Base-by-base conservation (phyloP, 2,329 filamentous ascomycete genomes). In the Alternaria incomplexa region DNA sequence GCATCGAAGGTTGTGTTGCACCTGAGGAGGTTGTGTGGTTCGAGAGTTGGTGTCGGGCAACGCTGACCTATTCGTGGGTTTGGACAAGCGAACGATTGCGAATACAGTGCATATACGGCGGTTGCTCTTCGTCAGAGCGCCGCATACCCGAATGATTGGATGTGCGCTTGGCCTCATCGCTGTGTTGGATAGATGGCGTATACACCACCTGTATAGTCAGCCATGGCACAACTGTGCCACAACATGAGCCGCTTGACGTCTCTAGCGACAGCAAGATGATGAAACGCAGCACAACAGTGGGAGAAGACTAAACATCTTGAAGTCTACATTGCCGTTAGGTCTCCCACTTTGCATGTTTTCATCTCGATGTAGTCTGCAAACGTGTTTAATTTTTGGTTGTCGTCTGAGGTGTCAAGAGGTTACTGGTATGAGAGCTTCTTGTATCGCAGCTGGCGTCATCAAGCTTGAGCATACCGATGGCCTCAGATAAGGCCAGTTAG, bases 71-170 rank as follows among this genome's bases (percentile, higher is more conserved):
- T 72, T 72, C 62, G 71, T 47, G 59, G 56, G 56, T 44, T 36
- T 30, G 17, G 17, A 10, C 56, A 65, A 64, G 63, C 68, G 66
- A 66, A 55, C 51, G 57, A 68, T 69, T 71, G 62, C 62, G 62
- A 68, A 63, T 70, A 43, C 66, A 60, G 48, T 58, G 45, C 56
- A 57, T 65, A 60, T 67, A 69, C 69, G 65, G 67, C 67, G 59
- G 66, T 63, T 66, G 56, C 52, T 40, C 46, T 62, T 61, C 52
- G 60, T 56, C 54, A 58, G 59, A 59, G 66, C 63, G 56, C 64
- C 50, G 55, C 62, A n/a, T 66, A 63, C 63, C 54, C 63, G 66
- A 11, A 30, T 44, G 26, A 30, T 48, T 46, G 56, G 28, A 54
- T 58, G 54, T 40, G 40, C 30, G 32, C 28, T 32, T 45, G 9